A percentile compares a stretch with the other conserved stretches of the same genome.
Conservation (phyloP, 768 basidiomycete species). For the Astraeus odoratus region DNA sequence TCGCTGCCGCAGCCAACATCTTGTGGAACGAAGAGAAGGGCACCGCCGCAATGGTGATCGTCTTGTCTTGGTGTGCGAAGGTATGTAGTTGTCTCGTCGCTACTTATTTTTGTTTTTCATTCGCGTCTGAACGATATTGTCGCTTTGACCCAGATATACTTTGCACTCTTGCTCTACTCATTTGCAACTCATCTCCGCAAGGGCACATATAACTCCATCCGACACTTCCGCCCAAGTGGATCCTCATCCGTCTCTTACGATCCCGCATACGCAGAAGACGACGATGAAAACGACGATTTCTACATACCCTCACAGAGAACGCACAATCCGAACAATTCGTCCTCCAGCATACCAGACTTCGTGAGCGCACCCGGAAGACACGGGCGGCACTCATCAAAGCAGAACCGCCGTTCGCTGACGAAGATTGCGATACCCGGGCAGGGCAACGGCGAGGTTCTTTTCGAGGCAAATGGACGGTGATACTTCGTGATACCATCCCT, state of each 20-base stretch:
- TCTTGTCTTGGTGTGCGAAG: conserved; percentile 84
- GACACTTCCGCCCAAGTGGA: conserved; percentile 28
- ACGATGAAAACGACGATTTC: conserved; percentile 60
- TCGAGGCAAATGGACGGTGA: conserved; percentile 53
- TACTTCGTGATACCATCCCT: conserved; percentile 15
- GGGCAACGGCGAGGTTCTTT: conserved; percentile 48
- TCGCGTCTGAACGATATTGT: background rate
- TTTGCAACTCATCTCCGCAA: conserved; percentile 89
- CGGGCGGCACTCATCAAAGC: conserved; percentile 22
- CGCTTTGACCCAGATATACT: conserved; percentile 64
- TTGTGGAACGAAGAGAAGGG: conserved; percentile 92
- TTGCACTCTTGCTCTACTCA: conserved; percentile 85
- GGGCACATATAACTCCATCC: conserved; percentile 81
- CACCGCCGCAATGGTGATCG: conserved; percentile 66
- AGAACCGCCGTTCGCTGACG: conserved; percentile 17
- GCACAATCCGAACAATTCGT: conserved; percentile 32
- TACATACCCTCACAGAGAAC: conserved; percentile 58
- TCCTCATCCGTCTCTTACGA: conserved; percentile 17
- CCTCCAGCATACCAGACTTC: conserved; percentile 58
- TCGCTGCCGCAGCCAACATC: conserved; percentile 62
- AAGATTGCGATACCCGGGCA: conserved; percentile 31
- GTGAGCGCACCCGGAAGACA: conserved; percentile 44
- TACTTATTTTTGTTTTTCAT: background rate
- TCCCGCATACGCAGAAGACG: conserved; percentile 41
- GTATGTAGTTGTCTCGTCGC: conserved; percentile 47